Evolutionary conservation across 495 filamentous ascomycete genomes (phyloP).

Genomic region (Neurospora sp.): DNA sequence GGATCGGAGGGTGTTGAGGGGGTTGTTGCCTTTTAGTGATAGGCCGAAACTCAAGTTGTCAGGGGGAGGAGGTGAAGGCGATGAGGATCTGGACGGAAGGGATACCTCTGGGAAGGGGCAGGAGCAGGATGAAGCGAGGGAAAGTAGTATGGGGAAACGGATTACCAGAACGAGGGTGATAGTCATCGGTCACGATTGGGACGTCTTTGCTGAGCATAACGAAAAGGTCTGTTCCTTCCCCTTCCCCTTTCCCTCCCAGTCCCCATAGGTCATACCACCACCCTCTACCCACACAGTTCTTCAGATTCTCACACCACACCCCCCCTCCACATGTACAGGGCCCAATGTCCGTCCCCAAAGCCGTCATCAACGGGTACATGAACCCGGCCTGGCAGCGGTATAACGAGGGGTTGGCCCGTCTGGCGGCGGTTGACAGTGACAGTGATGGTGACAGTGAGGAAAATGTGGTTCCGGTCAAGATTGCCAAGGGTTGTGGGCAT

Average conservation of each 20-base stretch:
- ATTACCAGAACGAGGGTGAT: constrained; percentile 30
- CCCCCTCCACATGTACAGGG: constrained; percentile 6
- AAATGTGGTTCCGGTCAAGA: constrained; percentile 33
- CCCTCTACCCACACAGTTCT: neutral
- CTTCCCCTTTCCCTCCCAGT: neutral
- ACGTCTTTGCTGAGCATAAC: constrained; percentile 44
- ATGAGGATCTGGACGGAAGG: neutral
- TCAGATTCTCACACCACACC: neutral
- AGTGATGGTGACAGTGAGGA: constrained; percentile 12
- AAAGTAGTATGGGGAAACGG: neutral
- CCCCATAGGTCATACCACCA: neutral
- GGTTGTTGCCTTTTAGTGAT: constrained; percentile 38
- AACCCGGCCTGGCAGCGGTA: constrained; percentile 48
- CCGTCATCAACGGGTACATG: constrained; percentile 38
- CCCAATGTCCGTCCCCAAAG: constrained; percentile 26
- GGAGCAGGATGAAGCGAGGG: neutral
- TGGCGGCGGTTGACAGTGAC: constrained; percentile 9
- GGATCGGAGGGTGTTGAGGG: constrained; percentile 37
- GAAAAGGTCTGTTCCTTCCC: constrained; percentile 18
- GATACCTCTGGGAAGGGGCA: neutral
- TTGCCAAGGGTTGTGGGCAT: constrained; percentile 47
- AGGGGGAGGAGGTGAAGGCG: constrained; percentile 20
- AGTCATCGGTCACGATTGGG: constrained; percentile 53
- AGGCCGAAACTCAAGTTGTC: constrained; percentile 30
- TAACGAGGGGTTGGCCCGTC: constrained; percentile 42